A percentile compares a stretch with the other conserved stretches of the same genome.
Conservation (phyloP, 2,329 filamentous ascomycete species). For the Fusarium solani-melongenae region DNA sequence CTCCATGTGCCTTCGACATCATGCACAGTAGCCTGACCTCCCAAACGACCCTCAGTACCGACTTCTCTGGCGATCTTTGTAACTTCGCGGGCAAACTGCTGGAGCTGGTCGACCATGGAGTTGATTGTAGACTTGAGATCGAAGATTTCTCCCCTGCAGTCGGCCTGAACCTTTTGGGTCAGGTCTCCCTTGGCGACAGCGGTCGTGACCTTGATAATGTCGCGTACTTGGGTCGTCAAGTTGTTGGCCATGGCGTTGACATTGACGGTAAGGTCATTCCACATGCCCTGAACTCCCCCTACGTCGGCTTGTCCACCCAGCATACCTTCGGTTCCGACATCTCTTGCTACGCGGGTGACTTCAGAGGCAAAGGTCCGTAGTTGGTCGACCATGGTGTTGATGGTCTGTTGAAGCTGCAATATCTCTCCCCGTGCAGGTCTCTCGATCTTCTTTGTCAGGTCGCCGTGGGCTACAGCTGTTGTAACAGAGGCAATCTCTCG, state of each 20-base stretch:
- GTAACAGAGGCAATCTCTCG: constrained; percentile 88
- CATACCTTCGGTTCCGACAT: constrained; percentile 87
- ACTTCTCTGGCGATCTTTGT: constrained; percentile 97
- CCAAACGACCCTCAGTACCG: constrained; percentile 92
- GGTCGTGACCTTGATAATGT: constrained; percentile 87
- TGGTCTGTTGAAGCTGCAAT: constrained; percentile 83
- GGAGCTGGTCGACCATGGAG: constrained; percentile 97
- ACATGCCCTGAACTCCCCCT: constrained; percentile 87
- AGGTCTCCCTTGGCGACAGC: constrained; percentile 86
- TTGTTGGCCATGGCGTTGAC: constrained; percentile 92
- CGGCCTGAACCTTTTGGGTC: constrained; percentile 95
- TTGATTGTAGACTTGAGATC: constrained; percentile 99
- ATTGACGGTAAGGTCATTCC: constrained; percentile 87
- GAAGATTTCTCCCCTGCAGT: constrained; percentile 90
- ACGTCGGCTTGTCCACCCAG: constrained; percentile 86
- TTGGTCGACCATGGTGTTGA: constrained; percentile 92
- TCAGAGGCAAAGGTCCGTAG: constrained; percentile 85
- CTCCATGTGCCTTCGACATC: constrained; percentile 98
- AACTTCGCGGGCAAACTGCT: constrained; percentile 96
- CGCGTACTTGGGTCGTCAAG: constrained; percentile 88
- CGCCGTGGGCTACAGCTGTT: constrained; percentile 84
- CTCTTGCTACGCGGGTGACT: constrained; percentile 83
- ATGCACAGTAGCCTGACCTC: constrained; percentile 94
- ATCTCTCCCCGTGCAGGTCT: constrained; percentile 85
- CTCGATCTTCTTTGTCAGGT: constrained; percentile 86